Percentiles rank a stretch among this genome's conserved stretches.
Conservation (phyloP, 1,284 basidiomycete genomes). For the Cystobasidiaceae sp. region DNA sequence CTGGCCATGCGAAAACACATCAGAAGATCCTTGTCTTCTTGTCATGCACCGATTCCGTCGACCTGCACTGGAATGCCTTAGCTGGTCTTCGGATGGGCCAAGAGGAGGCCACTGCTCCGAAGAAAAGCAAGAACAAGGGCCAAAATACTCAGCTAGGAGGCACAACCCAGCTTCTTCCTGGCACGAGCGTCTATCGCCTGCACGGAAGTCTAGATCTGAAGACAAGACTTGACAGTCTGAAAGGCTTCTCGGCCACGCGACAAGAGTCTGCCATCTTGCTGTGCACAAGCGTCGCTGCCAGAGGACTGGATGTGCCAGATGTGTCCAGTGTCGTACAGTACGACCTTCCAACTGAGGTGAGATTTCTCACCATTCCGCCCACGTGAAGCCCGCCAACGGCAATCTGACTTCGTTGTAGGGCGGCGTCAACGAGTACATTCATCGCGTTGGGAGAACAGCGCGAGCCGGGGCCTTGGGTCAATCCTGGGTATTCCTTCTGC, state of each 20-base stretch:
- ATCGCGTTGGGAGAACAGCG: constrained; percentile 93
- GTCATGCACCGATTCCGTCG: constrained; percentile 94
- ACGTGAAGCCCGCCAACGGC: not conserved
- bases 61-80: constrained; percentile 91
- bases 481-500: constrained; percentile 86
- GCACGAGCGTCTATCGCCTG: constrained; percentile 77
- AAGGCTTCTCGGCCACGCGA: constrained; percentile 61
- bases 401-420: constrained; percentile 49
- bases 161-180: constrained; percentile 55
- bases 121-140: constrained; percentile 38
- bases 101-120: constrained; percentile 31
- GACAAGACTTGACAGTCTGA: constrained; percentile 74
- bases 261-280: constrained; percentile 62
- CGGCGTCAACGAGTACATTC: constrained; percentile 92
- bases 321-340: constrained; percentile 93
- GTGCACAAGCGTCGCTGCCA: constrained; percentile 94
- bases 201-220: constrained; percentile 86
- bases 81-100: constrained; percentile 69
- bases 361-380: not conserved
- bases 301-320: constrained; percentile 94
- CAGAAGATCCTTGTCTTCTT: constrained; percentile 83
- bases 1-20: constrained; percentile 46
- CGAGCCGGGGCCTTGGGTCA: constrained; percentile 85
- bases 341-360: constrained; percentile 83
- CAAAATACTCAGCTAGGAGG: constrained; percentile 44